phyloP scores from a whole-genome alignment of 352 stramenopile genomes.

The Phytophthora quininea region DNA sequence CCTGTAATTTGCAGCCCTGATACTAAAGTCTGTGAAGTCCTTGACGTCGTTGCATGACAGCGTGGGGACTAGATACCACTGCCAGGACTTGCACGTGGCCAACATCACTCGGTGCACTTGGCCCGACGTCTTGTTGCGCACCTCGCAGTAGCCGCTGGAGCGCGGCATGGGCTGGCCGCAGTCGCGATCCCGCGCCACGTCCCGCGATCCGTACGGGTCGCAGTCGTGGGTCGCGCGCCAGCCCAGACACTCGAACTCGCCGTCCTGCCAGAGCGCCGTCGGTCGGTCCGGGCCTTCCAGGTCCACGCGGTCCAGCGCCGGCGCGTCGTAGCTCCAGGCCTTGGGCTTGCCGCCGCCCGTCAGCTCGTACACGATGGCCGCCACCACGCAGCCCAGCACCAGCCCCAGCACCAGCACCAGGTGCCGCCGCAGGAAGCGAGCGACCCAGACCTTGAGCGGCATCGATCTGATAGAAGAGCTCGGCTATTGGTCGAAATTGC shows the following conservation, averaged over 20 bases:
- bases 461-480: conserved; percentile 1
- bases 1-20: conserved; percentile 47
- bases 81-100: conserved; percentile 75
- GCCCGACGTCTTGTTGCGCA: conserved; percentile 70
- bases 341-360: conserved; percentile 55
- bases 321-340: conserved; percentile 39
- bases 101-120: conserved; percentile 65
- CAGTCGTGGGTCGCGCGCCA: conserved; percentile 73
- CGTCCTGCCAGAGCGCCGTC: conserved; percentile 47
- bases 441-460: conserved; percentile 30
- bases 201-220: conserved; percentile 60
- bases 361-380: conserved; percentile 66
- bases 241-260: conserved; percentile 77
- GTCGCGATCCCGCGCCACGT: conserved; percentile 42
- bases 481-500: too few species aligned
- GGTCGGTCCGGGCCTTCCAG: conserved; percentile 36
- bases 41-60: conserved; percentile 68
- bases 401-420: conserved; percentile 47
- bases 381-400: conserved; percentile 41
- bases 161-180: conserved; percentile 54
- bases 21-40: conserved; percentile 74
- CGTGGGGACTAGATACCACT: conserved; percentile 53
- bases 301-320: conserved; percentile 53
- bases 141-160: conserved; percentile 71
- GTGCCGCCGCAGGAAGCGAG: conserved; percentile 49